These are phyloP conservation scores for Schwanniomyces pseudopolymorphus DNA, from an alignment of 805 yeast species.

Conservation along the genomic window DNA sequence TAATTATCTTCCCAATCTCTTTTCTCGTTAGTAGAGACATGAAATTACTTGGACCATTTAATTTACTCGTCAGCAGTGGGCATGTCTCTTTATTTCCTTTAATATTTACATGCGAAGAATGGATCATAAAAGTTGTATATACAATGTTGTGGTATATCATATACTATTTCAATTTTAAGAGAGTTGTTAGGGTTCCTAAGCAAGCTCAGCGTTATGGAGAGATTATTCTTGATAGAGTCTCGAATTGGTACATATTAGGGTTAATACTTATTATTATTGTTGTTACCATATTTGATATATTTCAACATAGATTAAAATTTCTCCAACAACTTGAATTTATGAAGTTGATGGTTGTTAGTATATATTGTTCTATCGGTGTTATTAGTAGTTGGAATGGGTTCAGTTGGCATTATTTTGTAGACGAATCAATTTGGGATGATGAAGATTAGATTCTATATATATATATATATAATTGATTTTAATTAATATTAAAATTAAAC, in stretches of 20 bases:
- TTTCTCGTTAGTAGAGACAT: conserved; percentile 72
- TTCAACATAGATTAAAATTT: conserved; percentile 52
- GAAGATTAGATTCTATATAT: conserved; percentile 1
- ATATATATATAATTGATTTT: not conserved
- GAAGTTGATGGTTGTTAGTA: conserved; percentile 77
- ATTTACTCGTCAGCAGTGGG: conserved; percentile 73
- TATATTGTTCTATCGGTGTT: conserved; percentile 85
- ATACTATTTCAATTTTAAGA: conserved; percentile 68
- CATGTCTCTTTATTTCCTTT: conserved; percentile 88
- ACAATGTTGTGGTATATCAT: conserved; percentile 85
- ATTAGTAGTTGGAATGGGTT: conserved; percentile 85
- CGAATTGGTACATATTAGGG: conserved; percentile 64
- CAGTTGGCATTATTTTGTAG: conserved; percentile 84
- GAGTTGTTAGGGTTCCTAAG: conserved; percentile 61
- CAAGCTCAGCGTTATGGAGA: conserved; percentile 18
- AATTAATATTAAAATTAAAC: too few relatives aligned
- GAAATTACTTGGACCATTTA: conserved; percentile 68
- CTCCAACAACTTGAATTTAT: conserved; percentile 68
- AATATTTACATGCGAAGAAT: conserved; percentile 75
- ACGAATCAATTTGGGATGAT: conserved; percentile 64
- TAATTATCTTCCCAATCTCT: conserved; percentile 84
- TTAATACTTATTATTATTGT: conserved; percentile 60
- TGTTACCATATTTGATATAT: conserved; percentile 46
- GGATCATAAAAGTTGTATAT: conserved; percentile 71
- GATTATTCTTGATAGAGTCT: conserved; percentile 63